Conservation (phyloP, 1,284 basidiomycete species). For the Athelia psychrophila region DNA sequence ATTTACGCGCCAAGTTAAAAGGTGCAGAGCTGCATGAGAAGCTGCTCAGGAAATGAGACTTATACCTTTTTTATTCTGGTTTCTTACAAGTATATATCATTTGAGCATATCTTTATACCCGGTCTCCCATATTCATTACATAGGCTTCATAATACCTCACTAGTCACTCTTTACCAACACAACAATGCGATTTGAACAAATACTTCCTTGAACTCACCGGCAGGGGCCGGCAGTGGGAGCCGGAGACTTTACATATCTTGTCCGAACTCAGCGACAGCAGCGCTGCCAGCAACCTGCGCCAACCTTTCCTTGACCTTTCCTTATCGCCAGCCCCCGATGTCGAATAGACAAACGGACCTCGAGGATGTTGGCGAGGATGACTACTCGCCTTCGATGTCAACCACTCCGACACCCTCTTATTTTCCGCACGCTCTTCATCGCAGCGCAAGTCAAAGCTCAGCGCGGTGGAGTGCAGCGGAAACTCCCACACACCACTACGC, state of each 20-base stretch:
- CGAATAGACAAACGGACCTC: constrained; percentile 23
- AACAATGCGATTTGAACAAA: too few species aligned
- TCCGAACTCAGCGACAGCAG: too few species aligned
- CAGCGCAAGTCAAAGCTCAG: constrained; percentile 47
- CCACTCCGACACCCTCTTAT: constrained; percentile 37
- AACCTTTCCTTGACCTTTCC: too few species aligned
- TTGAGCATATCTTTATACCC: too few species aligned
- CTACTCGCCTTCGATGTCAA: constrained; percentile 10
- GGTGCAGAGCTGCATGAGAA: constrained; percentile 74
- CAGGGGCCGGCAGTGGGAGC: too few species aligned
- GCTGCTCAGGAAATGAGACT: constrained; percentile 47
- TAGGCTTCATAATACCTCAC: too few species aligned
- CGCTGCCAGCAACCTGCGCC: too few species aligned
- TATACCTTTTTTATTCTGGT: neutral
- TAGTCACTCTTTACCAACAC: too few species aligned
- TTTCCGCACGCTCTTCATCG: constrained; percentile 39
- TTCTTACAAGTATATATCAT: neutral
- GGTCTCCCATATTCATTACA: too few species aligned
- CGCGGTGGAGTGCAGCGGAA: constrained; percentile 48
- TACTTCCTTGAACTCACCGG: too few species aligned
- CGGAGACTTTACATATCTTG: too few species aligned
- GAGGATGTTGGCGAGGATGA: constrained; percentile 32
- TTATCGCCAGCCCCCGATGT: constrained; percentile 23
- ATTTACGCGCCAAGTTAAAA: constrained; percentile 67
- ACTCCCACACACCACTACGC: constrained; percentile 63